Conservation (phyloP, 768 basidiomycete species). For the Pisolithus marmoratus region DNA sequence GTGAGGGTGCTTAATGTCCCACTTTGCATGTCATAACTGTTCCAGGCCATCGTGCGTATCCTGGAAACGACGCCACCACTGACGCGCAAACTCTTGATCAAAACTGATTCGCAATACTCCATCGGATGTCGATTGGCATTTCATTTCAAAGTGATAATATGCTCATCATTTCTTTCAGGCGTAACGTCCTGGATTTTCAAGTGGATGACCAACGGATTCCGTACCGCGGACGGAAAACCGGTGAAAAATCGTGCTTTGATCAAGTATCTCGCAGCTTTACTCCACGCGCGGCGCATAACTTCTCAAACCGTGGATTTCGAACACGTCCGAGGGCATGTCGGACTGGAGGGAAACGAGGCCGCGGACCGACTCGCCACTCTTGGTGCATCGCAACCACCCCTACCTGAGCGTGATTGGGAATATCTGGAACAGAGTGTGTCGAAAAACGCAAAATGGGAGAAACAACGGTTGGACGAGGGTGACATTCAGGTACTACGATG, state of each 20-base stretch:
- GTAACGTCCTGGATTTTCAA: conserved; percentile 58
- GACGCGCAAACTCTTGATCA: conserved; percentile 59
- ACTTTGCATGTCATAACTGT: not conserved
- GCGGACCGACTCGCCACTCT: conserved; percentile 71
- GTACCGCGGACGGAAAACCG: conserved; percentile 38
- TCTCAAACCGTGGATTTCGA: conserved; percentile 58
- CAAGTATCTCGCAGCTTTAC: conserved; percentile 58
- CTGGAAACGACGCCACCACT: conserved; percentile 65
- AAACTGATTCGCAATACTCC: conserved; percentile 82
- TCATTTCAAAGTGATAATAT: not conserved
- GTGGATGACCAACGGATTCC: conserved; percentile 59
- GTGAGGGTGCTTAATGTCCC: conserved; percentile 37
- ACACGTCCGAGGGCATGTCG: conserved; percentile 77
- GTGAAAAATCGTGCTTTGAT: conserved; percentile 76
- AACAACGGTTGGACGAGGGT: not conserved
- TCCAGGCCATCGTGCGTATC: conserved; percentile 76
- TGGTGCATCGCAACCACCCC: conserved; percentile 39
- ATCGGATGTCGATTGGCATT: conserved; percentile 57
- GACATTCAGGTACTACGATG: conserved; percentile 17
- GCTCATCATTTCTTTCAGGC: conserved; percentile 40
- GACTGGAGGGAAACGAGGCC: conserved; percentile 77
- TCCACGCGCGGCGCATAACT: conserved; percentile 43
- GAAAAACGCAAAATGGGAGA: not conserved
- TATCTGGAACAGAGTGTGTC: conserved; percentile 12
- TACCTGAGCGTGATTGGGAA: conserved; percentile 59